Base-by-base conservation (phyloP, 345 rosid species). In the Schrenkiella parvula region DNA sequence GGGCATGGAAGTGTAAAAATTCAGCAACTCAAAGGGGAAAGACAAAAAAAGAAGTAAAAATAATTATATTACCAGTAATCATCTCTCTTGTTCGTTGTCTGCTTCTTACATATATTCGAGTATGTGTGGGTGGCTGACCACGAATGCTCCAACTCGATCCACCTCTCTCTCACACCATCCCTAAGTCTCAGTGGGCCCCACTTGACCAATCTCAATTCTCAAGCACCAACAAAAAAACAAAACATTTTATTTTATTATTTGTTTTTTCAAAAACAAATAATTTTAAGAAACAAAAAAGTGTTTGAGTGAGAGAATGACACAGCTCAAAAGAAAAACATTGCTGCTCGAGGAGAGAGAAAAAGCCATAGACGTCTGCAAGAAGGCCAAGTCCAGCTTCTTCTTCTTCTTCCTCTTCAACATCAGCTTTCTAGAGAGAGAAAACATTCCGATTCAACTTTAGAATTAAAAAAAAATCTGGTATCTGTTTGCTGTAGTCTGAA, bases 71-170 rank as follows among this genome's bases (percentile, higher is more conserved):
- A 52, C 13, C 10, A 29, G 17, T 2, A 4, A 47, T 12, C 18
- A 3, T 1, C 21, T 4, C 4, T 9, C 0, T 14, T 59, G 6
- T 23, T 55, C 19, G 55, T 58, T 74, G 78, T 52, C 55, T 47
- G n/a, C 21, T 44, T 46, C 38, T 63, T 29, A 19, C 68, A 35
- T 15, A 35, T 6, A 38, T 9, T 56, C 62, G n/a, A 42, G 44
- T 37, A 42, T 66, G 38, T 60, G 54, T 59, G 64, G 79, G 78
- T 74, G 78, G 79, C 79, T 69, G 75, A 46, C 71, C 79, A 76
- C 75, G 52, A 76, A 68, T 76, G 52, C n/a, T 76, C 75, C 79
- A 76, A 76, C 79, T 31, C 75, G 75, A 69, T 68, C 70, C 75
- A 63, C 42, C 78, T 66, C 66, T 8, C 53, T n/a, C 44, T 41